phyloP scores from a whole-genome alignment of 2,329 filamentous ascomycete genomes.

The Pseudogymnoascus sp. region DNA sequence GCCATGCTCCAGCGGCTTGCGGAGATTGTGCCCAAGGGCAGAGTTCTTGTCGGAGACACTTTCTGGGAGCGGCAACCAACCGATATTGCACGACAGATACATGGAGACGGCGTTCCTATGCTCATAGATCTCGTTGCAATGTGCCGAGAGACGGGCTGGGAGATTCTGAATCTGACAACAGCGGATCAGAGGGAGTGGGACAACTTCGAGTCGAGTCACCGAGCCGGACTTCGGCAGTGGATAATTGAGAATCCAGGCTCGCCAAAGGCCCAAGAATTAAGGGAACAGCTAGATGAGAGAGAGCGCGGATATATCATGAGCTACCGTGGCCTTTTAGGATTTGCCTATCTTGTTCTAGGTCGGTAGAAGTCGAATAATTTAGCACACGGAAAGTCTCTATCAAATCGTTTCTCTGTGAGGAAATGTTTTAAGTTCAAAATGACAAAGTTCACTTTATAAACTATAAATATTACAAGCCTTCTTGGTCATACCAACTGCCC shows the following conservation, averaged over 20 bases:
- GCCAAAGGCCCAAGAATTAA: not conserved
- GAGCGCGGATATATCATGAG: not conserved
- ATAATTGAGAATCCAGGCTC: not conserved
- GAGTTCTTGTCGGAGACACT: not conserved
- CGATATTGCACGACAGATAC: not conserved
- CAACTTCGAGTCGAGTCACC: constrained; percentile 5
- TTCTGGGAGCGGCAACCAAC: not conserved
- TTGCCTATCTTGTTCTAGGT: constrained; percentile 1
- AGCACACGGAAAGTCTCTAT: not conserved
- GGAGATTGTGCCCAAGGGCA: constrained; percentile 1
- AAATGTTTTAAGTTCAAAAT: not conserved
- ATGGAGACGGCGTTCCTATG: not conserved
- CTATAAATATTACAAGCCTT: not conserved
- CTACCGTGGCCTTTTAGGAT: not conserved
- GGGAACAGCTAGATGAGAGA: not conserved
- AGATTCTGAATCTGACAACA: constrained; percentile 2
- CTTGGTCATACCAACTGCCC: not conserved
- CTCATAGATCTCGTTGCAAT: not conserved
- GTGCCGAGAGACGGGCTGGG: not conserved
- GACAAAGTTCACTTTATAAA: not conserved
- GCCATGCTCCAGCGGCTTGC: not conserved
- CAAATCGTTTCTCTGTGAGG: not conserved
- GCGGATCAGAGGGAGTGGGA: constrained; percentile 2
- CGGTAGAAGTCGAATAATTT: not conserved
- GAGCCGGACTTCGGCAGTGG: not conserved